A percentile compares a stretch with the other conserved stretches of the same genome.
Evolutionary conservation across 768 basidiomycete genomes (phyloP).

Genomic region (Suillus americanus): DNA sequence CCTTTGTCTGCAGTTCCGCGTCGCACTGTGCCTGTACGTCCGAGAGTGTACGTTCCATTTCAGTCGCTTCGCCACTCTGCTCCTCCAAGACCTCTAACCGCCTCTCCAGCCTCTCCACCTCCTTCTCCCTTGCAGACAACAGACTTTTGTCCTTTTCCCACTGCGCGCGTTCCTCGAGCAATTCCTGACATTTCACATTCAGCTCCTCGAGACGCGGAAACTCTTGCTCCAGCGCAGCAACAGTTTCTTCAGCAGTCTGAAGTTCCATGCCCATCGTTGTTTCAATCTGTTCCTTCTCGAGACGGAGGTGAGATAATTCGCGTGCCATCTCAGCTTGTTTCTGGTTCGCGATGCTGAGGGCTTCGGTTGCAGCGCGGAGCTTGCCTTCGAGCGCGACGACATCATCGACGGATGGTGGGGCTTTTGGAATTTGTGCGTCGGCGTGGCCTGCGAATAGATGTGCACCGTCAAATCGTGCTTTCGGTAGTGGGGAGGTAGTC

Average conservation of each 20-base stretch:
- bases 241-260: constrained; percentile 65
- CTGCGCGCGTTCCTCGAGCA: constrained; percentile 47
- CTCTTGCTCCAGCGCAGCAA: constrained; percentile 55
- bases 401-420: constrained; percentile 45
- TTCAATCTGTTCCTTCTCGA: constrained; percentile 73
- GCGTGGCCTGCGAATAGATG: constrained; percentile 86
- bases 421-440: constrained; percentile 53
- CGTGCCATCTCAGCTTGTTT: constrained; percentile 61
- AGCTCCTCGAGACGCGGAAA: constrained; percentile 49
- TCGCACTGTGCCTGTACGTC: constrained; percentile 34
- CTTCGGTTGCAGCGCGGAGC: constrained; percentile 58
- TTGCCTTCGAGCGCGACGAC: constrained; percentile 60
- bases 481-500: constrained; percentile 42
- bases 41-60: constrained; percentile 38
- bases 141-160: constrained; percentile 51
- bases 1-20: constrained; percentile 42
- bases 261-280: constrained; percentile 64
- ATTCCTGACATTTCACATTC: constrained; percentile 44
- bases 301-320: constrained; percentile 57
- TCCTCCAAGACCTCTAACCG: constrained; percentile 45
- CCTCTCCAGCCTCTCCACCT: constrained; percentile 39
- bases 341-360: constrained; percentile 56
- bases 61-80: constrained; percentile 40
- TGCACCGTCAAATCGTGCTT: constrained; percentile 71
- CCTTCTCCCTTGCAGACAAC: constrained; percentile 36